phyloP scores from a whole-genome alignment of 768 basidiomycete species.

The Podaxis sp. region DNA sequence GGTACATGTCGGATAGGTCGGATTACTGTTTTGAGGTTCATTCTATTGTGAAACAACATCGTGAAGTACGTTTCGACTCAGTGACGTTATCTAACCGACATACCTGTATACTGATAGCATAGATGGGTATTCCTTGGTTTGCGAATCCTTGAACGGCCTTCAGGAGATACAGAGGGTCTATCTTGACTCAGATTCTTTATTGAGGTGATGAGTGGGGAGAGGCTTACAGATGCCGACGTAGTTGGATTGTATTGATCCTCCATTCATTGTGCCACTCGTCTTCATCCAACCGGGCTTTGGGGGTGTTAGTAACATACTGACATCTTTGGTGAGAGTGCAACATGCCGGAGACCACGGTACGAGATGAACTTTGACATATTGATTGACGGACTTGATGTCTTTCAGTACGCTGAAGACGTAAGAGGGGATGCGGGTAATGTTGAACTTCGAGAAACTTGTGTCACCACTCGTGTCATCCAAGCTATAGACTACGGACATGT shows the following conservation, averaged over 20 bases:
- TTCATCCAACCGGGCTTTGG: slow-evolving; percentile 81
- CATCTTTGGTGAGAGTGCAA: neutral
- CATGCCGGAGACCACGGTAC: slow-evolving; percentile 73
- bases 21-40: slow-evolving; percentile 54
- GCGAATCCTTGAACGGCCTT: slow-evolving; percentile 72
- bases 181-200: neutral
- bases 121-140: slow-evolving; percentile 55
- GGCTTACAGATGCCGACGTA: slow-evolving; percentile 49
- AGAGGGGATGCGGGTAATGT: slow-evolving; percentile 55
- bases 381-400: slow-evolving; percentile 63
- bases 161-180: slow-evolving; percentile 72
- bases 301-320: neutral
- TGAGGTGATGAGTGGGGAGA: neutral
- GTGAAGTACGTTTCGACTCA: neutral
- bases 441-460: slow-evolving; percentile 54
- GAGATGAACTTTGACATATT: slow-evolving; percentile 27
- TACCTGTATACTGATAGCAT: slow-evolving; percentile 60
- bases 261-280: slow-evolving; percentile 60
- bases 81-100: neutral
- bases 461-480: slow-evolving; percentile 65
- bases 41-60: slow-evolving; percentile 27
- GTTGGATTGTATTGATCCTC: slow-evolving; percentile 53
- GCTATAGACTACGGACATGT: slow-evolving; percentile 47
- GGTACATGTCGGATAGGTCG: slow-evolving; percentile 65
- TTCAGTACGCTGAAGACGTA: slow-evolving; percentile 60